These are phyloP conservation scores for Cryphonectria nitschkei DNA, from an alignment of 2,329 filamentous ascomycete species.

Conservation along the genomic window DNA sequence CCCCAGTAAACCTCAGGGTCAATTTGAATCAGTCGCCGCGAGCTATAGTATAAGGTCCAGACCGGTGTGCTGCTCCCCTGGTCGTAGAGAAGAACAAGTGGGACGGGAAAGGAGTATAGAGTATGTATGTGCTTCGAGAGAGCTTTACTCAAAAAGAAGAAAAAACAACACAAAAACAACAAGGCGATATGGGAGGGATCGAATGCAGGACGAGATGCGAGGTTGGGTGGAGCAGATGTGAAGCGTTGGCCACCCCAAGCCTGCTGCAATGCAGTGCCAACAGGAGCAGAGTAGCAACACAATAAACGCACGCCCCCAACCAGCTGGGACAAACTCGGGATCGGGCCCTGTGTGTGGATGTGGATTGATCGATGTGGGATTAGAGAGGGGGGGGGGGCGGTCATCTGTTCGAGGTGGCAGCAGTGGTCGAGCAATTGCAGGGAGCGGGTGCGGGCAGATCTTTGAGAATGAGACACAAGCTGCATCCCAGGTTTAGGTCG, in stretches of 20 bases:
- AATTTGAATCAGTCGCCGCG: not conserved
- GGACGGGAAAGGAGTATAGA: not conserved
- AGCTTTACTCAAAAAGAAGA: no score
- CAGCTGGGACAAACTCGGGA: conserved; percentile 4
- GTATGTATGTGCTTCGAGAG: not conserved
- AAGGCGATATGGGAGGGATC: conserved; percentile 9
- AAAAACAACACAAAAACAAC: not conserved
- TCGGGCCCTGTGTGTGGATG: not conserved
- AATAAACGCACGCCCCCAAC: not conserved
- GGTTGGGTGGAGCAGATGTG: conserved; percentile 5
- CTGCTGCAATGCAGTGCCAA: not conserved
- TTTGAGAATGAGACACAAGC: conserved; percentile 9
- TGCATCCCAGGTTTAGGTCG: conserved; percentile 4
- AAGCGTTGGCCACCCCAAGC: not conserved
- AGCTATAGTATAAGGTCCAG: conserved; percentile 16
- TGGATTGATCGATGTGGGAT: conserved; percentile 8
- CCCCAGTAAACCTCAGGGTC: not conserved
- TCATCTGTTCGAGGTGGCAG: conserved; percentile 12
- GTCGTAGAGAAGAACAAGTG: not conserved
- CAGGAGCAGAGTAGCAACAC: conserved; percentile 9
- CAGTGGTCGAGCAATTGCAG: not conserved
- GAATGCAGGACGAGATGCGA: not conserved
- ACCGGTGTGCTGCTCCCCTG: not conserved
- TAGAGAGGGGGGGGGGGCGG: not conserved
- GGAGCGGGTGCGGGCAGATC: conserved; percentile 5